phyloP scores from a whole-genome alignment of 192 early-diverging fungal genomes.

The Podila horticola region DNA sequence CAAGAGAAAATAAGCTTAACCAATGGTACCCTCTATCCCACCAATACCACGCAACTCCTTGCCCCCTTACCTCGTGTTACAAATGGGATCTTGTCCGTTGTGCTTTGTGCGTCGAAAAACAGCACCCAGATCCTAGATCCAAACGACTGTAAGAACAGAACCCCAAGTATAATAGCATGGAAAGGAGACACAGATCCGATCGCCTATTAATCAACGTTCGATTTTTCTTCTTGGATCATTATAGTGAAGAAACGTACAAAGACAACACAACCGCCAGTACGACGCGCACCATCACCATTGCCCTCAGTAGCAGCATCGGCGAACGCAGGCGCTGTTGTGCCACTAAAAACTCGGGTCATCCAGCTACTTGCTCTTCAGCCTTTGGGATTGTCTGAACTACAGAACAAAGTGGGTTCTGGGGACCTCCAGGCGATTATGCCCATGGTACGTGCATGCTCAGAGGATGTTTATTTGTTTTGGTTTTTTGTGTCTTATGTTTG shows the following conservation, averaged over 20 bases:
- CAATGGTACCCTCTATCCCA: too few relatives aligned
- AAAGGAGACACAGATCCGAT: too few relatives aligned
- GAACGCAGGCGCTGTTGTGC: constrained; percentile 24
- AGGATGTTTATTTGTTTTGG: not conserved
- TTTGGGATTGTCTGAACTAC: constrained; percentile 7
- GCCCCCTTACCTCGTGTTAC: too few relatives aligned
- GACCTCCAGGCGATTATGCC: constrained; percentile 13
- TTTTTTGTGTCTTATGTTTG: not conserved
- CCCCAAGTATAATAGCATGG: too few relatives aligned
- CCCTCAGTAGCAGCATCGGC: constrained; percentile 20
- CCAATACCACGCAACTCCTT: too few relatives aligned
- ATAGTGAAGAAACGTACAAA: constrained; percentile 38
- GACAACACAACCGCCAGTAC: constrained; percentile 17
- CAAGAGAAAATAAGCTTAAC: too few relatives aligned
- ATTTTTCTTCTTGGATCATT: not conserved
- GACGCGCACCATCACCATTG: constrained; percentile 30
- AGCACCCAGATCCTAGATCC: constrained; percentile 40
- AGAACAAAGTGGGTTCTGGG: constrained; percentile 15
- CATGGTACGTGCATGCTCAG: constrained; percentile 14
- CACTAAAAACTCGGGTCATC: constrained; percentile 36
- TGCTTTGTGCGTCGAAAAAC: too few relatives aligned
- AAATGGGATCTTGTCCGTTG: too few relatives aligned
- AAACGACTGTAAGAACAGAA: constrained; percentile 41
- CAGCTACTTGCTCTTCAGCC: constrained; percentile 31
- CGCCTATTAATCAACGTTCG: too few relatives aligned